Evolutionary conservation across 805 yeast species (phyloP).

Genomic region (Suhomyces emberorum): DNA sequence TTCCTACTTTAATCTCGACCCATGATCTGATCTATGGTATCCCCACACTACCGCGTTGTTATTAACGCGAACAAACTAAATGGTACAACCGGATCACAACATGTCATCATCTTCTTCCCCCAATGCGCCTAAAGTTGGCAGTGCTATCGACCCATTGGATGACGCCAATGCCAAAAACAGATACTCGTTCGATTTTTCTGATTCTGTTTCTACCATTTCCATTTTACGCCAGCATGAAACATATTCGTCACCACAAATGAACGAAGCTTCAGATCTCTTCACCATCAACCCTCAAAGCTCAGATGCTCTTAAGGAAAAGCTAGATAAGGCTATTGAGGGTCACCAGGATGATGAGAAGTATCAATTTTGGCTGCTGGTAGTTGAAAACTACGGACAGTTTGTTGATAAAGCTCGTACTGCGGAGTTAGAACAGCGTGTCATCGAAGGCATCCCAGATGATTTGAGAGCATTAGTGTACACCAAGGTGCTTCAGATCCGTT

Average conservation of each 20-base stretch:
- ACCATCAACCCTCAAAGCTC: conserved; percentile 6
- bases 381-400: conserved; percentile 13
- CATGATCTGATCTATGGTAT: too few species aligned
- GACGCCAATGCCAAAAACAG: not conserved
- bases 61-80: too few species aligned
- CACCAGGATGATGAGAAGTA: conserved; percentile 3
- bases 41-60: too few species aligned
- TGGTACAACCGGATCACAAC: too few species aligned
- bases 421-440: conserved; percentile 21
- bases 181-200: conserved; percentile 14
- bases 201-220: conserved; percentile 20
- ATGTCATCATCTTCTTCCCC: not conserved
- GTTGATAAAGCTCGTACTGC: conserved; percentile 6
- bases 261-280: conserved; percentile 27
- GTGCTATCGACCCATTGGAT: not conserved
- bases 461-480: conserved; percentile 32
- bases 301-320: conserved; percentile 2
- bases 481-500: conserved; percentile 28
- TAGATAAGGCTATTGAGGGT: conserved; percentile 3
- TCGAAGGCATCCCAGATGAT: conserved; percentile 28
- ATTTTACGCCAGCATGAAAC: conserved; percentile 23
- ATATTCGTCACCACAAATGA: conserved; percentile 22
- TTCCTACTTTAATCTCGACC: too few species aligned
- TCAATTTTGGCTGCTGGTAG: conserved; percentile 18
- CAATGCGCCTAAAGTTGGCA: not conserved